A percentile compares a stretch with the other conserved stretches of the same genome.
Conservation (phyloP, 1,139 yeast species). For the Spathaspora sp. region DNA sequence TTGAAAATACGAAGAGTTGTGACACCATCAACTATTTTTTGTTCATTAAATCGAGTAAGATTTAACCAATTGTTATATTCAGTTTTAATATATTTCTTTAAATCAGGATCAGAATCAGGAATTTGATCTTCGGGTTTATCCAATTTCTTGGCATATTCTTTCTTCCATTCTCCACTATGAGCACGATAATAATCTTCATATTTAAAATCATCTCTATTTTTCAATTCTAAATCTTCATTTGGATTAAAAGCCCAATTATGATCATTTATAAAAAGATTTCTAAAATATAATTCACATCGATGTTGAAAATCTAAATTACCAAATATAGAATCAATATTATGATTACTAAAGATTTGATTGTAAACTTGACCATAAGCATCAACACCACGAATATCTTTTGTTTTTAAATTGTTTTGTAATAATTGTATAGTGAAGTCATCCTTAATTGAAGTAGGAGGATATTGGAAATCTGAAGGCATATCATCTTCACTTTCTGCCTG, state of each 20-base stretch:
- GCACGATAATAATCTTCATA: conserved; percentile 8
- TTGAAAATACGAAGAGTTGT: conserved; percentile 36
- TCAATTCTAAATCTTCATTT: conserved; percentile 19
- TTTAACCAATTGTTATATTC: conserved; percentile 15
- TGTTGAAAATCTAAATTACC: conserved; percentile 18
- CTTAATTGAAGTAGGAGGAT: not conserved
- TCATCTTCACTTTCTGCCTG: not conserved
- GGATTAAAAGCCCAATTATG: conserved; percentile 28
- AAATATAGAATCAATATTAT: conserved; percentile 16
- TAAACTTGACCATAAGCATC: conserved; percentile 13
- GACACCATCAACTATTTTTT: conserved; percentile 37
- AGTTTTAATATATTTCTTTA: conserved; percentile 19
- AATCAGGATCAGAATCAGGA: conserved; percentile 8
- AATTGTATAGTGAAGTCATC: conserved; percentile 2
- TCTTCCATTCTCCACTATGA: conserved; percentile 7
- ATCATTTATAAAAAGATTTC: conserved; percentile 20
- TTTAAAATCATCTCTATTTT: conserved; percentile 15
- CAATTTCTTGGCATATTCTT: conserved; percentile 8
- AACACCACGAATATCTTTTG: conserved; percentile 12
- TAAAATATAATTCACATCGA: conserved; percentile 30
- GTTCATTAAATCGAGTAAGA: conserved; percentile 20
- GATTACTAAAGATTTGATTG: conserved; percentile 15
- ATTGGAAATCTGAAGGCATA: not conserved
- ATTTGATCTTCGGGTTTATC: conserved; percentile 8
- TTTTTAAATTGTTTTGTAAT: conserved; percentile 4